phyloP scores from a whole-genome alignment of 768 basidiomycete species.

The Chiua virens region DNA sequence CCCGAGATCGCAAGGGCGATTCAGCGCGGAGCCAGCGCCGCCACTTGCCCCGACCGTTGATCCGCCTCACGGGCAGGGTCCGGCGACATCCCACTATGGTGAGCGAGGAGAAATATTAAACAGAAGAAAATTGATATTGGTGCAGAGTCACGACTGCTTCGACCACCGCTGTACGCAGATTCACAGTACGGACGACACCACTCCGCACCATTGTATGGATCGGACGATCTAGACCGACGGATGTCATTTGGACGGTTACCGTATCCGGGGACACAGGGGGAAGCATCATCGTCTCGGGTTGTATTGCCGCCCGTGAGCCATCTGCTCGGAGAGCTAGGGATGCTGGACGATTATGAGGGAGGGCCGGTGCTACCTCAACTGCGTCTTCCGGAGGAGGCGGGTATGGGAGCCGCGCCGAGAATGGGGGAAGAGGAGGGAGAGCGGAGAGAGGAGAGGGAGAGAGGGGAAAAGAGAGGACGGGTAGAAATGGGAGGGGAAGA shows the following conservation, averaged over 20 bases:
- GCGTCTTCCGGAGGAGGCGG: constrained; percentile 24
- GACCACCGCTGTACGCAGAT: constrained; percentile 18
- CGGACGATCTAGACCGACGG: constrained; percentile 24
- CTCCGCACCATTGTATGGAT: constrained; percentile 23
- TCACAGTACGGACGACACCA: constrained; percentile 24
- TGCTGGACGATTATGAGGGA: constrained; percentile 19
- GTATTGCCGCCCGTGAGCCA: constrained; percentile 30
- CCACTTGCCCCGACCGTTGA: constrained; percentile 17
- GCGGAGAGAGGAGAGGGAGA: constrained; percentile 3
- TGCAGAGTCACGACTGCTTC: constrained; percentile 21
- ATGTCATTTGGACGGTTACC: constrained; percentile 22
- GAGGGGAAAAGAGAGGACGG: constrained; percentile 20
- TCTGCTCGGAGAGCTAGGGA: constrained; percentile 24
- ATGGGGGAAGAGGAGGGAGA: constrained; percentile 16
- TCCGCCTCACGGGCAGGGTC: constrained; percentile 2
- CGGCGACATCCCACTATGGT: constrained; percentile 20
- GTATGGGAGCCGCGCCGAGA: not conserved
- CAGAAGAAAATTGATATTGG: constrained; percentile 1
- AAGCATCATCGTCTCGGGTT: constrained; percentile 21
- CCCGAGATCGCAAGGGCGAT: constrained; percentile 9
- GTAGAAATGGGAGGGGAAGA: constrained; percentile 15
- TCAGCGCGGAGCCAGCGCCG: constrained; percentile 8
- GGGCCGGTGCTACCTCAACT: constrained; percentile 29
- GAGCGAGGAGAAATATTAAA: constrained; percentile 3
- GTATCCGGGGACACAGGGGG: constrained; percentile 8